phyloP scores from a whole-genome alignment of 768 basidiomycete genomes.

The Lactarius vividus region DNA sequence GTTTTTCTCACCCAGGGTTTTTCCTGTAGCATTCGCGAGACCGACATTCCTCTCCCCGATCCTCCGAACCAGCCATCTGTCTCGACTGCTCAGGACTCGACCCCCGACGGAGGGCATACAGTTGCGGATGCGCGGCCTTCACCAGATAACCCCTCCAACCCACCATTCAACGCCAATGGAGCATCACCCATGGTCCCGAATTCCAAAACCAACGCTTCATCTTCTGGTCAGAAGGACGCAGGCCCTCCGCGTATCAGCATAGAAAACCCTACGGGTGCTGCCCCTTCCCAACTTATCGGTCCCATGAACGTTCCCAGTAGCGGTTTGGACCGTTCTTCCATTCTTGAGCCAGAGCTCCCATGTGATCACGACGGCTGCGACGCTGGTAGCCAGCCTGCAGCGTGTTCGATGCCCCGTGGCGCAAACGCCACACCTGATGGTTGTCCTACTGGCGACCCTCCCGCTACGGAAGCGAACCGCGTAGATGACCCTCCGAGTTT shows the following conservation, averaged over 20 bases:
- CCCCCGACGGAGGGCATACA: not conserved
- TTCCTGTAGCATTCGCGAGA: conserved; percentile 11
- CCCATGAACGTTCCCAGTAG: not conserved
- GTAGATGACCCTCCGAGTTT: not conserved
- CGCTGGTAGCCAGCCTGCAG: not conserved
- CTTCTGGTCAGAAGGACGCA: not conserved
- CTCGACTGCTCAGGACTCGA: not conserved
- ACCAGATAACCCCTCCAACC: not conserved
- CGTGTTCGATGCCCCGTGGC: not conserved
- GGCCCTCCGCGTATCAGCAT: not conserved
- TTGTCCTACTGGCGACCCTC: not conserved
- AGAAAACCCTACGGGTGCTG: not conserved
- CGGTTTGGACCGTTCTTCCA: not conserved
- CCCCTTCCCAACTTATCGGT: not conserved
- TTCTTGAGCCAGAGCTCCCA: not conserved
- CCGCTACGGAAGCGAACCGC: not conserved
- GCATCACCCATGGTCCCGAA: not conserved
- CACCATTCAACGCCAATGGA: not conserved
- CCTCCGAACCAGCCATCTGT: not conserved
- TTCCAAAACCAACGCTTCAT: not conserved
- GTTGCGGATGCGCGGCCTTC: not conserved
- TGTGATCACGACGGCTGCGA: not conserved
- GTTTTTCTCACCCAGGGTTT: not conserved
- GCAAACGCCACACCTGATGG: not conserved
- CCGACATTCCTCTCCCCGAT: not conserved